A percentile compares a stretch with the other conserved stretches of the same genome.
These are phyloP conservation scores for Sporobolomyces phaffii DNA, from an alignment of 768 basidiomycete species.

Conservation along the genomic window DNA sequence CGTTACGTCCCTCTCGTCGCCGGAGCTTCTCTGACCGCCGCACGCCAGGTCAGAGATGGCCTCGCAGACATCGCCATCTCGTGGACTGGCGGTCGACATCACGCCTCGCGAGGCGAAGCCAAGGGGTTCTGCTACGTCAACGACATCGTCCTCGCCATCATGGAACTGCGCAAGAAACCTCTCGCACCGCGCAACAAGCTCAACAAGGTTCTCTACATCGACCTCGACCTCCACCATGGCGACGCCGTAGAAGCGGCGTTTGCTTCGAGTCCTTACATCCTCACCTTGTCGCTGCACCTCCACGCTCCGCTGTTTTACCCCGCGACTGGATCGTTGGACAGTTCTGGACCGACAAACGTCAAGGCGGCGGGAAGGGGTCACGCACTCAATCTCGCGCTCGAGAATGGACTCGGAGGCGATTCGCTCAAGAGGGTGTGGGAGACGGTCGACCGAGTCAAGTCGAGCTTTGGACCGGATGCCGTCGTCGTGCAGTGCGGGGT, in stretches of 20 bases:
- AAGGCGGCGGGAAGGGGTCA: conserved; percentile 54
- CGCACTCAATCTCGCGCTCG: conserved; percentile 74
- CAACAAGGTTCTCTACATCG: conserved; percentile 73
- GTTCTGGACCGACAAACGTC: conserved; percentile 41
- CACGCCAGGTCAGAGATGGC: conserved; percentile 55
- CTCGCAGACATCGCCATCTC: conserved; percentile 62
- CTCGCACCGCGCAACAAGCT: conserved; percentile 46
- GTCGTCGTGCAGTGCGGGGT: conserved; percentile 78
- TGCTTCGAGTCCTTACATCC: conserved; percentile 46
- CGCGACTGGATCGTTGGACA: conserved; percentile 46
- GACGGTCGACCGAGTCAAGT: conserved; percentile 57
- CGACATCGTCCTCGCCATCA: conserved; percentile 75
- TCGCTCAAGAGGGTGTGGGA: conserved; percentile 61
- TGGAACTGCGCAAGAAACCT: conserved; percentile 56
- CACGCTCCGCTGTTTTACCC: conserved; percentile 80
- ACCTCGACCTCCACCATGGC: conserved; percentile 85
- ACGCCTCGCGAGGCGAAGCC: conserved; percentile 69
- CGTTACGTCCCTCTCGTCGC: conserved; percentile 67
- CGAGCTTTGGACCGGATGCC: conserved; percentile 66
- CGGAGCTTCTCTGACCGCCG: conserved; percentile 71
- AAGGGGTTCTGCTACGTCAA: conserved; percentile 93
- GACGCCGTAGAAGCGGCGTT: conserved; percentile 54
- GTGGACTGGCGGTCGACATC: conserved; percentile 95
- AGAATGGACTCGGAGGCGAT: conserved; percentile 59
- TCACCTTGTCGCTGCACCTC: conserved; percentile 79